Percentiles rank a stretch among this genome's conserved stretches.
Conservation (phyloP, 331 rosid genomes). For the Rosa hybrid region DNA sequence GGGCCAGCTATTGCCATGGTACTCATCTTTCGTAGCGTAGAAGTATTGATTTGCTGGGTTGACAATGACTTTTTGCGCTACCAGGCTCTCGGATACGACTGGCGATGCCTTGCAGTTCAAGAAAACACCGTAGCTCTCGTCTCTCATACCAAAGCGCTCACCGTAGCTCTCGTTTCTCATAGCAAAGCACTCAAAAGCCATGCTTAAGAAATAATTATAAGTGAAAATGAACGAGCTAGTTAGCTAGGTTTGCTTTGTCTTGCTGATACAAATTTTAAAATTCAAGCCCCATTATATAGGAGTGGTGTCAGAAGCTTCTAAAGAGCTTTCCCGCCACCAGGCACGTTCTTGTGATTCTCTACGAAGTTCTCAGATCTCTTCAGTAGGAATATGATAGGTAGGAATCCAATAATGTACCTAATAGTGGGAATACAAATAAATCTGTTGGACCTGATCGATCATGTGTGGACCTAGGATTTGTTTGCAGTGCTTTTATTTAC, state of each 20-base stretch:
- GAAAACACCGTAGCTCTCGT: conserved; percentile 3
- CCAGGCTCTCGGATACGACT: not conserved
- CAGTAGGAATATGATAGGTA: not conserved
- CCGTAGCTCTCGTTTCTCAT: conserved; percentile 1
- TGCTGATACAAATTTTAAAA: not conserved
- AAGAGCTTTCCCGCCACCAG: not conserved
- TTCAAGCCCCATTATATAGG: not conserved
- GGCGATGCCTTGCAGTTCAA: not conserved
- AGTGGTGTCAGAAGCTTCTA: not conserved
- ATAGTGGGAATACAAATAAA: not conserved
- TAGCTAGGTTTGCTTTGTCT: conserved; percentile 10
- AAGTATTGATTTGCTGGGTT: not conserved
- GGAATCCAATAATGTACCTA: not conserved
- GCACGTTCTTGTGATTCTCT: conserved; percentile 1
- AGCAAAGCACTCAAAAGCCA: conserved; percentile 3
- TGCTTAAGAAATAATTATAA: not conserved
- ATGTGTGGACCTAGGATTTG: too few species aligned
- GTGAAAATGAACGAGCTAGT: not conserved
- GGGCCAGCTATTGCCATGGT: not conserved
- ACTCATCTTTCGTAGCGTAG: not conserved
- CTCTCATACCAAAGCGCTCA: not conserved
- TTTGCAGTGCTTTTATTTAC: too few species aligned
- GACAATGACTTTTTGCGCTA: not conserved
- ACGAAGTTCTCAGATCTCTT: not conserved
- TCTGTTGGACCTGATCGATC: not conserved